phyloP scores from a whole-genome alignment of 2,329 filamentous ascomycete species.

The Tetracladium maxilliforme region DNA sequence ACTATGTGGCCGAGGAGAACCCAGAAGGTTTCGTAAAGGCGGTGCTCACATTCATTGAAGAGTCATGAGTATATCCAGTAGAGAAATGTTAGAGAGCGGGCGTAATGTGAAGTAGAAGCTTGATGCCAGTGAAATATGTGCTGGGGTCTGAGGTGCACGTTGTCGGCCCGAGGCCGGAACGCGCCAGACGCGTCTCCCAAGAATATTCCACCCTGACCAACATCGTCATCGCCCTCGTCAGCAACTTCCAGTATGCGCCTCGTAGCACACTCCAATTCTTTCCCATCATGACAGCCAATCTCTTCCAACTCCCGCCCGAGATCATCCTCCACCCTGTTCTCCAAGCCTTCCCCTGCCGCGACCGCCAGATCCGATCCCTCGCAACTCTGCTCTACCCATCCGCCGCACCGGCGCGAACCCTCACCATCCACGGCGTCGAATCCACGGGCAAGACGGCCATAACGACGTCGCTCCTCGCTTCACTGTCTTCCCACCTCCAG shows the following conservation, averaged over 20 bases:
- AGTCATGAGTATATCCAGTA: too few species aligned
- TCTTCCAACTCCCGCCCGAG: conserved; percentile 39
- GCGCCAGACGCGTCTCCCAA: too few species aligned
- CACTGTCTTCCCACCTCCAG: conserved; percentile 17
- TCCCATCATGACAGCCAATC: conserved; percentile 15
- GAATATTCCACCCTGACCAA: too few species aligned
- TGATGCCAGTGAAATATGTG: too few species aligned
- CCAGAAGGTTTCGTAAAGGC: conserved; percentile 18
- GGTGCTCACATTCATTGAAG: conserved; percentile 14
- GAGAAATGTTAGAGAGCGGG: too few species aligned
- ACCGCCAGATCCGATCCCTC: conserved; percentile 42
- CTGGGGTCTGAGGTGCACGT: too few species aligned
- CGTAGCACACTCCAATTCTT: too few species aligned
- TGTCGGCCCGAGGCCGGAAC: too few species aligned
- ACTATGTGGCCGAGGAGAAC: conserved; percentile 22
- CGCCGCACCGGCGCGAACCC: conserved; percentile 22
- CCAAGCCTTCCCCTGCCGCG: conserved; percentile 38
- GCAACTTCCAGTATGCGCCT: too few species aligned
- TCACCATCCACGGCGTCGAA: conserved; percentile 73
- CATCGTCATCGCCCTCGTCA: too few species aligned
- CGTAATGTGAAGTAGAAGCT: too few species aligned
- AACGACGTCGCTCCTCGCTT: conserved; percentile 42
- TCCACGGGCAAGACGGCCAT: conserved; percentile 77
- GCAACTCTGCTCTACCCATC: conserved; percentile 29
- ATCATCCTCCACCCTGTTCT: conserved; percentile 27